Base-by-base conservation (phyloP, 2,329 filamentous ascomycete species). In the Triangularia verruculosa region DNA sequence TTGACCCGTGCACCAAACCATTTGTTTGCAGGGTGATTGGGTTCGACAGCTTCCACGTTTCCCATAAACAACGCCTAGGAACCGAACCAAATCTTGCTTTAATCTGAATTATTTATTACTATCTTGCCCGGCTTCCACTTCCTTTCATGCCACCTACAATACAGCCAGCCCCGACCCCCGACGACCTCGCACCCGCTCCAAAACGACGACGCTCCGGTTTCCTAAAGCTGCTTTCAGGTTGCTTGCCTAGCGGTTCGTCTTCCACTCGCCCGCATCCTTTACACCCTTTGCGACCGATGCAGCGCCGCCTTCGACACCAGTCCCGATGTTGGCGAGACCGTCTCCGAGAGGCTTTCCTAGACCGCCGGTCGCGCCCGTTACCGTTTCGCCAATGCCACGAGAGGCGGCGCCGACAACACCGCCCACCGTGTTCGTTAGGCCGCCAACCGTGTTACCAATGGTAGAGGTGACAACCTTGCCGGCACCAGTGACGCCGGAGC, bases 221-320 rank as follows among this genome's bases (percentile, higher is more conserved):
- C n/a, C n/a, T n/a, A n/a, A n/a, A n/a, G n/a, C n/a, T n/a, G n/a
- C n/a, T n/a, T n/a, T n/a, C n/a, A n/a, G n/a, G n/a, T n/a, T n/a
- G n/a, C n/a, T n/a, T n/a, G n/a, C n/a, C n/a, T 39, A 47, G 17
- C 53, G 55, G n/a, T 52, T 65, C 3, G 66, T 78, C 75, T 82
- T 83, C 83, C 83, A 86, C 71, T 86, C 74, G 2, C 85, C 85
- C 11, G 84, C 84, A 69, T 86, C 77, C 74, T 87, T 84, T 6
- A 83, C 80, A 0, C 84, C 83, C 74, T 83, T 79, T 13, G 81
- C 80, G 1, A 86, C 77, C 55, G 74, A 76, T 52, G 76, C 39
- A 79, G 66, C 73, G 1, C 83, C 86, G 53, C 78, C 76, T 74
- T 86, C 78, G 2, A 88, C 68, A 0, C 84, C 84, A 1, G 78